phyloP scores from a whole-genome alignment of 352 stramenopile genomes.

The Plasmopara viticola region DNA sequence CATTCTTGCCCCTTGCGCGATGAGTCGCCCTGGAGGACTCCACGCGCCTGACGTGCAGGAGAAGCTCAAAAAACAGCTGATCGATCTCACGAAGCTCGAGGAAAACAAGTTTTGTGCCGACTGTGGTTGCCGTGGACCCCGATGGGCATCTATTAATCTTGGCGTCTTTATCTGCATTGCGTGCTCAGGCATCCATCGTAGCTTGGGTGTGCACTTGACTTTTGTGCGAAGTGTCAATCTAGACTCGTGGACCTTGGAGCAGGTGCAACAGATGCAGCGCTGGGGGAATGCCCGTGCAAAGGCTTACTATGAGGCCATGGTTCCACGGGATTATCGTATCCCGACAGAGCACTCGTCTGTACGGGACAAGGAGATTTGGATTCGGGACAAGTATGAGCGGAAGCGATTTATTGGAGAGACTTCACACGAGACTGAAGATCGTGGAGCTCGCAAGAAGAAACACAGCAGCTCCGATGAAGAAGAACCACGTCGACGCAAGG shows the following conservation, averaged over 20 bases:
- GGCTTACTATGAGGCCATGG: slow-evolving; percentile 83
- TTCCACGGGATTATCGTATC: slow-evolving; percentile 69
- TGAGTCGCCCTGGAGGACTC: slow-evolving; percentile 40
- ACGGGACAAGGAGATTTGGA: slow-evolving; percentile 88
- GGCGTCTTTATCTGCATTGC: slow-evolving; percentile 94
- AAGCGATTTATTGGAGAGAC: slow-evolving; percentile 65
- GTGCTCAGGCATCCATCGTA: slow-evolving; percentile 91
- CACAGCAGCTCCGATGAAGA: slow-evolving; percentile 42
- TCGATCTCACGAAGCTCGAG: slow-evolving; percentile 86
- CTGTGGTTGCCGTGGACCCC: slow-evolving; percentile 79
- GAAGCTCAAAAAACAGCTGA: slow-evolving; percentile 85
- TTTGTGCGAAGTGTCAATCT: slow-evolving; percentile 91
- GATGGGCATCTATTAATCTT: slow-evolving; percentile 91
- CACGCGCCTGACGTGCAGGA: slow-evolving; percentile 67
- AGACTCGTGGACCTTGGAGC: slow-evolving; percentile 90
- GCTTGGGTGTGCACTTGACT: slow-evolving; percentile 89
- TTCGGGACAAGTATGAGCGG: slow-evolving; percentile 87
- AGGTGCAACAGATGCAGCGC: slow-evolving; percentile 88
- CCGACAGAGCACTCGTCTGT: slow-evolving; percentile 75
- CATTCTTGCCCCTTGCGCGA: slow-evolving; percentile 16
- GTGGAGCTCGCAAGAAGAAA: slow-evolving; percentile 31
- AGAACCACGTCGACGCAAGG: slow-evolving; percentile 19
- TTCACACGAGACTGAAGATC: slow-evolving; percentile 11
- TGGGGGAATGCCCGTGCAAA: slow-evolving; percentile 89
- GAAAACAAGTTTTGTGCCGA: slow-evolving; percentile 90